phyloP scores from a whole-genome alignment of 192 early-diverging fungal genomes.

The Coemansia sp. region DNA sequence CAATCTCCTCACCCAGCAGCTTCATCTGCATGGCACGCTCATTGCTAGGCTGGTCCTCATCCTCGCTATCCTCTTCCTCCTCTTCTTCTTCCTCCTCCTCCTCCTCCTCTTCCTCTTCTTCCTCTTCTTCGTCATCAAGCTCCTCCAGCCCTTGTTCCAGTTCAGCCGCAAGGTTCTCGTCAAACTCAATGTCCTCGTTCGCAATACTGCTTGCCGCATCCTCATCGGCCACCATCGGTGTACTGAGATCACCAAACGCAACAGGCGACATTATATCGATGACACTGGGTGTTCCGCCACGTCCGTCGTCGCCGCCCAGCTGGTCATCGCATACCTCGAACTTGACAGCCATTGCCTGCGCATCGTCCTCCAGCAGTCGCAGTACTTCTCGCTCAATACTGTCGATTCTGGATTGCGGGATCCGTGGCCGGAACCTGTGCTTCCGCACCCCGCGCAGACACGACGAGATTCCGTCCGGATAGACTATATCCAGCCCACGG shows the following conservation, averaged over 20 bases:
- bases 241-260: constrained; percentile 38
- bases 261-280: constrained; percentile 49
- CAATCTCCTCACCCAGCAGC: constrained; percentile 44
- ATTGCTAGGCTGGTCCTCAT: constrained; percentile 36
- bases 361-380: constrained; percentile 41
- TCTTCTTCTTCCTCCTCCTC: constrained; percentile 27
- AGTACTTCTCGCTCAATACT: constrained; percentile 40
- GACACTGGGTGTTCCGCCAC: constrained; percentile 33
- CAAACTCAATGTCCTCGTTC: constrained; percentile 48
- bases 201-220: constrained; percentile 44
- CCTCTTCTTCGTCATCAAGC: constrained; percentile 33
- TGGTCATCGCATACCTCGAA: constrained; percentile 35
- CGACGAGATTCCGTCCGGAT: constrained; percentile 32
- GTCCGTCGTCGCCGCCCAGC: constrained; percentile 17
- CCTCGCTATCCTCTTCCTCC: constrained; percentile 21
- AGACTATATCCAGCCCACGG: constrained; percentile 31
- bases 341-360: constrained; percentile 43
- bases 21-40: constrained; percentile 44
- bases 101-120: constrained; percentile 20
- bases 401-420: constrained; percentile 30
- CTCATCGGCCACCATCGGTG: constrained; percentile 40
- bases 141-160: constrained; percentile 42
- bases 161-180: constrained; percentile 44
- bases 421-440: constrained; percentile 30
- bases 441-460: constrained; percentile 30